Evolutionary conservation across 257 asterid genomes (phyloP), one percentile per base, ranked within the genome.

Genomic region (Nicotiana tomentosiformis): DNA sequence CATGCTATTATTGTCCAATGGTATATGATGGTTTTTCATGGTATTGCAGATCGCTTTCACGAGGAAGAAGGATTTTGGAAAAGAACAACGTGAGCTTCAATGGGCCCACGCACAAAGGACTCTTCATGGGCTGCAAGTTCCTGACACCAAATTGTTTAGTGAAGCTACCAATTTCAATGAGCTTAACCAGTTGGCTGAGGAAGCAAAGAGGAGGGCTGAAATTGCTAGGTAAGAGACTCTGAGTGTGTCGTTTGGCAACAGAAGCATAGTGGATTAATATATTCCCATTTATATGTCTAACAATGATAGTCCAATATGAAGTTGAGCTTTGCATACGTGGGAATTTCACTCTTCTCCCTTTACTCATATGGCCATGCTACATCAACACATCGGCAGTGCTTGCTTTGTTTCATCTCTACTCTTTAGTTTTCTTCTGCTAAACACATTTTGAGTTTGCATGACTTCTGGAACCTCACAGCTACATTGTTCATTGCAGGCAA

Each of bases 71-170:
- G 98, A 95, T 87, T 95, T 95, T 14, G 99, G 99, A 6, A 93
- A 93, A 88, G 99, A 95, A 90, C 98, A 95, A 69, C 97, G 99
- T 14, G 98, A 93, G 87, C 98, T 95, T 46, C 86, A 89, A 84
- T 95, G 99, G 99, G 98, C 99, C 14, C 99, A 95, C 18, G 99
- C 98, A 2, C 99, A 95, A 46, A 91, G 99, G 85, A 95, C 99
- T 72, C 98, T 95, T 62, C 99, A 95, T 23, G 99, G 99, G 33
- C 88, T 95, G 79, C 96, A 94, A 89, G 98, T 94, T 37, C 99
- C 99, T 1, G 99, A 94, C 80, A 90, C 99, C 77, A 94, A 94
- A 88, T 53, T 95, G 89, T 93, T 93, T 58, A 91, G 84, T 23
- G 99, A 95, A 77, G 84, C 85, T 33, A 93, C 87, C 85, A 95